Conservation (phyloP, 257 asterid species). For the Nicotiana otophora region DNA sequence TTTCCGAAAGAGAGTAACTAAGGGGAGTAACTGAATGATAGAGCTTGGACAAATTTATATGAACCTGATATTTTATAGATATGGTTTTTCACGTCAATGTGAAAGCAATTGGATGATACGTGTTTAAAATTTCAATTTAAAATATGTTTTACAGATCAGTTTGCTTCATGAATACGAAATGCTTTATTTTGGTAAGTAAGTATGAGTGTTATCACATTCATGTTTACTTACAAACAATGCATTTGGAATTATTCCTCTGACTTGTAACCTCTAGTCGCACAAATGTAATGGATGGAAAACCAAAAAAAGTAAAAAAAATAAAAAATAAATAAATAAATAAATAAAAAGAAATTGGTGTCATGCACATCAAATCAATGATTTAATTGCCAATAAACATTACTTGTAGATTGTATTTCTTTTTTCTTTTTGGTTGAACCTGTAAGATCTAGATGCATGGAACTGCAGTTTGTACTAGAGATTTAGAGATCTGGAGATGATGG, state of each 20-base stretch:
- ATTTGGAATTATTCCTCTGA: background rate
- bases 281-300: background rate
- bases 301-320: background rate
- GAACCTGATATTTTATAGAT: background rate
- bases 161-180: background rate
- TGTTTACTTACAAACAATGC: background rate
- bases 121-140: background rate
- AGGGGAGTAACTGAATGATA: background rate
- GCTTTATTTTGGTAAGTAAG: background rate
- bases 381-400: background rate
- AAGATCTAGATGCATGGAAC: background rate
- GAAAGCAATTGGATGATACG: background rate
- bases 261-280: background rate
- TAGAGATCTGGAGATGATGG: background rate
- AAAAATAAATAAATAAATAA: too few relatives aligned
- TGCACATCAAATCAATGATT: background rate
- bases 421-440: background rate
- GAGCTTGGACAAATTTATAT: background rate
- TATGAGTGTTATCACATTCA: background rate
- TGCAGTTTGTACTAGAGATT: background rate
- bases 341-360: background rate
- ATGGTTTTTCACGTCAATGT: background rate
- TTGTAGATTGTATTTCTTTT: background rate
- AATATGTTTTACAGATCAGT: background rate
- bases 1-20: background rate